Evolutionary conservation across 345 rosid species (phyloP), one percentile per base, ranked within the genome.

Genomic region (Lepidium didymum): DNA sequence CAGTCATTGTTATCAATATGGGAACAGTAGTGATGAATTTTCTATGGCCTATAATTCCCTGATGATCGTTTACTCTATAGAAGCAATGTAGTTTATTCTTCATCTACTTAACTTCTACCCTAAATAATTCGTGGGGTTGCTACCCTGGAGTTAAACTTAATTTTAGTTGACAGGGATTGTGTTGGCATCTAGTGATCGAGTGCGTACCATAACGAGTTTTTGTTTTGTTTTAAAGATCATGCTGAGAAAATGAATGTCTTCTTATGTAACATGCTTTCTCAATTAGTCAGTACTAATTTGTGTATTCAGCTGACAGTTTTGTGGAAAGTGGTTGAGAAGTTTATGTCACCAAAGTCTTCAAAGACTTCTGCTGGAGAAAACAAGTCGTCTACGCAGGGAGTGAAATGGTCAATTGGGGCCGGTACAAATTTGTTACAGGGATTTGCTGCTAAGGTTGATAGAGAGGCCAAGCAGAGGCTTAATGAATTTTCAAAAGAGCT

Each of bases 221-320:
- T n/a, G n/a, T n/a, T 19, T 19, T 19, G 1, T 19, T 19, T 19
- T 19, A 1, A 19, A 19, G 21, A 19, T 19, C 1, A 29, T 52
- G 21, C 15, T 67, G 61, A 10, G 45, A 15, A 8, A 36, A 2
- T 13, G 51, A 1, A 15, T 8, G 15, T 33, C 35, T 41, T 63
- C 33, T 41, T 63, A 10, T 63, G 31, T 27, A 60, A 34, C 38
- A 40, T 57, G 31, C 54, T 72, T 62, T 63, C 46, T 68, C 58
- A 21, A 31, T 19, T 64, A 9, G 56, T 64, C 71, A 57, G 12
- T 77, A 69, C 92, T 88, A 84, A 90, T 82, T 83, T 69, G 66
- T 81, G 70, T 75, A 51, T 82, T 93, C 96, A 88, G 91, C 84
- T 87, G 83, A 84, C 97, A 93, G 98, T 93, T 87, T 58, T 93